These are phyloP conservation scores for Auriculariales sp. DNA, from an alignment of 768 basidiomycete species.

Conservation along the genomic window DNA sequence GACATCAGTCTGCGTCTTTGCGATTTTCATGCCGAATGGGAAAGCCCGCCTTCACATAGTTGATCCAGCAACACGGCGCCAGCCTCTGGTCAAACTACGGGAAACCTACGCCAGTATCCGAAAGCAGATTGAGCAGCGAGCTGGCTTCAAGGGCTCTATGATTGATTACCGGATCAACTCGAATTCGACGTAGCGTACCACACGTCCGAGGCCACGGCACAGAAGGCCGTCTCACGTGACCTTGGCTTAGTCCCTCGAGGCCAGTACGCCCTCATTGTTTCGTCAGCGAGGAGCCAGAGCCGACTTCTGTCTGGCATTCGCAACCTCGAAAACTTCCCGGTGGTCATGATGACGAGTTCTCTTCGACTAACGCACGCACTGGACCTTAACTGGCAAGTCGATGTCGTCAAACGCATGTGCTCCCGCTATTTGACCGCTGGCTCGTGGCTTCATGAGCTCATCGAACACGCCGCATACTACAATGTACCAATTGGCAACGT, in stretches of 20 bases:
- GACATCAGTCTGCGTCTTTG: slow-evolving; percentile 72
- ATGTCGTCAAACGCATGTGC: slow-evolving; percentile 73
- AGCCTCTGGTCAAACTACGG: slow-evolving; percentile 62
- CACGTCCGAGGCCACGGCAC: slow-evolving; percentile 57
- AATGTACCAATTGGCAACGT: slow-evolving; percentile 89
- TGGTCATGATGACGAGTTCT: slow-evolving; percentile 57
- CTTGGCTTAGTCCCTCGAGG: slow-evolving; percentile 61
- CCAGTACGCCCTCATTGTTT: slow-evolving; percentile 65
- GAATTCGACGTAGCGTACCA: slow-evolving; percentile 51
- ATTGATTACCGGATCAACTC: slow-evolving; percentile 44
- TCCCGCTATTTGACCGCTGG: slow-evolving; percentile 68
- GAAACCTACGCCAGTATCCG: slow-evolving; percentile 56
- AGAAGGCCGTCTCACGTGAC: slow-evolving; percentile 81
- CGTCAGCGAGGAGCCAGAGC: slow-evolving; percentile 67
- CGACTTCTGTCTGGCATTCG: slow-evolving; percentile 68
- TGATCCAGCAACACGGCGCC: slow-evolving; percentile 77
- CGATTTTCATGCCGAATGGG: slow-evolving; percentile 65
- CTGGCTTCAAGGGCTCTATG: slow-evolving; percentile 26
- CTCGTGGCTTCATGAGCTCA: slow-evolving; percentile 62
- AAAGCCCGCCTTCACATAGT: slow-evolving; percentile 72
- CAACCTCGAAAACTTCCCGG: slow-evolving; percentile 70
- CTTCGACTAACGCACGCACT: slow-evolving; percentile 49
- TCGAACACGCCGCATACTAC: slow-evolving; percentile 76
- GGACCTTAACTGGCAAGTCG: slow-evolving; percentile 79
- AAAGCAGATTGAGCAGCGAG: slow-evolving; percentile 30